Percentiles rank a stretch among this genome's conserved stretches.
Evolutionary conservation across 1,284 basidiomycete genomes (phyloP).

Genomic region (Cutaneotrichosporon daszewskae): DNA sequence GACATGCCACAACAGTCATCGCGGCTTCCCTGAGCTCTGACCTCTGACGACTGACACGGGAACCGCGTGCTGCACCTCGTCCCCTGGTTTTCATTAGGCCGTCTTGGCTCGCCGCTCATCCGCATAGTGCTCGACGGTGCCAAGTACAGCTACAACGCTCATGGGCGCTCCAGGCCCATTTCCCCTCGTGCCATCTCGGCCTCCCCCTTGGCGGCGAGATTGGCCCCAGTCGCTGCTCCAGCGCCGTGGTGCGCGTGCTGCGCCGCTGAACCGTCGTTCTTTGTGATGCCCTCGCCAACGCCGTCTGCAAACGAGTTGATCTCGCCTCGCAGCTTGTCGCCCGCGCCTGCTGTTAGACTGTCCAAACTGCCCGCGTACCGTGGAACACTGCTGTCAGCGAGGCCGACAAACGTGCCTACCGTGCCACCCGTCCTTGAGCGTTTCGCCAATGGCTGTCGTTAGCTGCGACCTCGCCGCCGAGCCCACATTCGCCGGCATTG

Average conservation of each 20-base stretch:
- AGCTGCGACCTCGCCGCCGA: no score
- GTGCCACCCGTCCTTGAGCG: neutral
- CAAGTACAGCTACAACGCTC: no score
- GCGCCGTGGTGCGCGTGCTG: neutral
- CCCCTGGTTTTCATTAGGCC: no score
- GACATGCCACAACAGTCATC: no score
- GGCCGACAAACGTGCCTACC: neutral
- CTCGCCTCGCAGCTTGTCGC: constrained; percentile 4
- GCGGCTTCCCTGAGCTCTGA: no score
- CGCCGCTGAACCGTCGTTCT: no score
- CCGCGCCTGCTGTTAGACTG: neutral
- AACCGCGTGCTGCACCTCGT: no score
- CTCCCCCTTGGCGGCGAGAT: neutral
- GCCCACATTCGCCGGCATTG: neutral
- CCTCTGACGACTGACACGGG: no score
- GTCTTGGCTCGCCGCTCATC: no score
- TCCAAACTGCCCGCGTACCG: neutral
- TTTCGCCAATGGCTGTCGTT: neutral
- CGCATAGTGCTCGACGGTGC: no score
- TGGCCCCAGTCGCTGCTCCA: neutral
- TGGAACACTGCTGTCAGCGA: neutral
- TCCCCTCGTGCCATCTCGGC: neutral
- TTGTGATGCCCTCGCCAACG: constrained; percentile 2
- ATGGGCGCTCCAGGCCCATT: no score
- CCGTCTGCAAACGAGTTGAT: constrained; percentile 4